Percentiles rank a stretch among this genome's conserved stretches.
phyloP scores from a whole-genome alignment of 2,329 filamentous ascomycete genomes.

The Gnomoniopsis sp. region DNA sequence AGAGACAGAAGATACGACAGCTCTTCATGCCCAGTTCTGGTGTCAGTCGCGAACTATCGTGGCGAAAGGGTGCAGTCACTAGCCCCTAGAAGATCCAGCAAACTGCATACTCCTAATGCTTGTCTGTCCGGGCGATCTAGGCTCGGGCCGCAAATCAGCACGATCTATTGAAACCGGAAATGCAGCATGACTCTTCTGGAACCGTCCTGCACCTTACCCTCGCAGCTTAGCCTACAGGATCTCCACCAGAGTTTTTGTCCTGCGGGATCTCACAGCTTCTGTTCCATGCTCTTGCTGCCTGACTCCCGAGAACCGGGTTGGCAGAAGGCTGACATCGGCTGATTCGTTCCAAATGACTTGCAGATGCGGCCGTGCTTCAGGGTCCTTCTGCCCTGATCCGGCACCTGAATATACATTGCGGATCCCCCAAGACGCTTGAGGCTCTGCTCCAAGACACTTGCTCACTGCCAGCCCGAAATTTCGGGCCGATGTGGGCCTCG shows the following conservation, averaged over 20 bases:
- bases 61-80: background rate
- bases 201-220: background rate
- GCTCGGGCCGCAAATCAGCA: background rate
- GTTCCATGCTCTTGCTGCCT: background rate
- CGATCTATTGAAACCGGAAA: background rate
- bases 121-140: background rate
- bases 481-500: too few relatives aligned
- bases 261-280: background rate
- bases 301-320: background rate
- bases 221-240: background rate
- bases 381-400: background rate
- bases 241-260: background rate
- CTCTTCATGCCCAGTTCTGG: background rate
- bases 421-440: background rate
- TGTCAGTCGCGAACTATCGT: background rate
- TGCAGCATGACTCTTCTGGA: background rate
- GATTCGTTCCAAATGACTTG: background rate
- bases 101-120: background rate
- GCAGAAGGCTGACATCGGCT: background rate
- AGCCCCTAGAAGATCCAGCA: background rate
- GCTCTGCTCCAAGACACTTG: background rate
- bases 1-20: background rate
- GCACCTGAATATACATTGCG: background rate
- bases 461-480: background rate
- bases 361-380: slow-evolving; percentile 3